phyloP scores from a whole-genome alignment of 2,329 filamentous ascomycete species.

The Colletotrichum karsti region DNA sequence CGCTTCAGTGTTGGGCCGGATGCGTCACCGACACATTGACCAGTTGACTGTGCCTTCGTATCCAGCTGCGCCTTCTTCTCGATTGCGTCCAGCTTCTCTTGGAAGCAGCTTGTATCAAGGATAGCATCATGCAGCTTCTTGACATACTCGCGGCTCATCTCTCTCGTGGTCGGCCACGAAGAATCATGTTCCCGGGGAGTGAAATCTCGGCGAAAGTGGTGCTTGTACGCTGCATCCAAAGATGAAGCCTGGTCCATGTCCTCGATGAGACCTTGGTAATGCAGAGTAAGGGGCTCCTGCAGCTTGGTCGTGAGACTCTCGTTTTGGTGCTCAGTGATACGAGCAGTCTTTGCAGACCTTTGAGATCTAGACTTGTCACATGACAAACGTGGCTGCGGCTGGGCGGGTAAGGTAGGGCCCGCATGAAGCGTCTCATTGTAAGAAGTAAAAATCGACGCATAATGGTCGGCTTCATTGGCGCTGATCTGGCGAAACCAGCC shows the following conservation, averaged over 20 bases:
- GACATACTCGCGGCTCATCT: neutral
- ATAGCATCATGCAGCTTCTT: neutral
- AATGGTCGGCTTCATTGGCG: neutral
- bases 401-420: neutral
- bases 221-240: neutral
- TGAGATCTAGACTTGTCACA: neutral
- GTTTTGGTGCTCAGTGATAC: neutral
- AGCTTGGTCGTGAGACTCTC: neutral
- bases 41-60: neutral
- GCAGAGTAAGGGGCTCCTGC: neutral
- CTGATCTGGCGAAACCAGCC: neutral
- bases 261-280: neutral
- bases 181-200: neutral
- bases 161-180: neutral
- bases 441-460: neutral
- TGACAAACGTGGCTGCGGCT: neutral
- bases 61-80: neutral
- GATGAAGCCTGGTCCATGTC: neutral
- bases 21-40: neutral
- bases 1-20: neutral
- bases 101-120: neutral
- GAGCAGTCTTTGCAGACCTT: neutral
- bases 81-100: neutral
- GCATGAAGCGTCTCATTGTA: neutral
- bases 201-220: neutral